Base-by-base conservation (phyloP, 441 rosid species). In the Adansonia madagascariensis region DNA sequence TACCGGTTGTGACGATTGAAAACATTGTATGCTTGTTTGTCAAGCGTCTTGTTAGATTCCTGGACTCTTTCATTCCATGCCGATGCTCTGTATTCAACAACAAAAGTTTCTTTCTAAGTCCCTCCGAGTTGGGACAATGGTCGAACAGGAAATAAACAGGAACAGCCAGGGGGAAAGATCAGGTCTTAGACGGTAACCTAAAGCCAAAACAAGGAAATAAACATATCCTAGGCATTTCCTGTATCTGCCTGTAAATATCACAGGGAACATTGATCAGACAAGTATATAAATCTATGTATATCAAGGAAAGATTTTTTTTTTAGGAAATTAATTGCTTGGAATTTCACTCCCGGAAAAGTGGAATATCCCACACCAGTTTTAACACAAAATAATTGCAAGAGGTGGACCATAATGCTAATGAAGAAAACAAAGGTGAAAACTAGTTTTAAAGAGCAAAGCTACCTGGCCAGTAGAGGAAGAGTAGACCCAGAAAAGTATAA, bases 141-240 rank as follows among this genome's bases (percentile, higher is more conserved):
- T 57, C 11, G n/a, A 60, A 60, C 63, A 9, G 62, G 4, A 60
- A 24, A 4, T 0, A 22, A 56, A 56, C 57, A 52, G 57, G 57
- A 8, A 8, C 31, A 27, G 31, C 31, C 31, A 27, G 8, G 17
- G 0, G 8, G 14, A 62, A 31, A 0, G 2, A 31, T 27, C 9
- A 62, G 43, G 18, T 62, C 44, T 62, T 62, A 0, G 17, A 62
- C 0, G 18, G 66, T 31, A 12, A 17, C 44, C 10, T 27, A 62
- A 52, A 27, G 3, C 46, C 61, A 52, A 52, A 70, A 70, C 74
- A 8, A 70, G 44, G 74, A 52, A 71, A 27, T 17, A n/a, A 52
- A 52, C 55, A 52, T 8, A 65, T 27, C 31, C 31, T 27, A 27
- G 31, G 31, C 31, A 27, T 27, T 27, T 1, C 31, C 31, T 27